Evolutionary conservation across 345 rosid species (phyloP), one percentile per base, ranked within the genome.

Genomic region (Salix koriyanagi): DNA sequence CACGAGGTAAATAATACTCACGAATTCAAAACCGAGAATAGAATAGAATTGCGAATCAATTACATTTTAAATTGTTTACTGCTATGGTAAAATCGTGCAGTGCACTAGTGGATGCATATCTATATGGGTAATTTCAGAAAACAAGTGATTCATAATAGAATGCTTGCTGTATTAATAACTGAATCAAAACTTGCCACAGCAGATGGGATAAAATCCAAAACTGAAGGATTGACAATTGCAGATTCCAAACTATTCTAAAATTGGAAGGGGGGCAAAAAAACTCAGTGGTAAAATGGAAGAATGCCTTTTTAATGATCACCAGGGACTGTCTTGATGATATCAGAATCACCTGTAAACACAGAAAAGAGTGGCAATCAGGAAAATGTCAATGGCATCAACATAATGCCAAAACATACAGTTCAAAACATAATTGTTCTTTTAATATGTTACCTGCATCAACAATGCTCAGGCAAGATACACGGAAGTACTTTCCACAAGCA

Each of bases 401-500:
- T 16, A 42, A 41, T 7, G 10, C 2, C 8, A 7, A 34, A 77
- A 23, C 16, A 34, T 41, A 19, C 10, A 15, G 46, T 9, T 42
- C 11, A 5, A 15, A 4, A 26, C 32, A 69, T 7, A 37, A 70
- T 56, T 5, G 15, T 34, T 11, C 23, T 28, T 32, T 28, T 42
- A 6, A 56, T 52, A 2, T 41, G 16, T 65, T 80, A 91, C 96
- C 94, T 61, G 90, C 86, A 70, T 91, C 92, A 3, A 88, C 76
- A 23, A 90, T 81, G 87, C 96, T 89, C 77, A 91, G 83, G 82
- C 96, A 90, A 6, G 90, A 90, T 2, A 90, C 94, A 1, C 94
- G 86, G 85, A 76, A 88, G 80, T 86, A 88, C 79, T 89, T 90
- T 54, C 96, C 96, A 7, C 96, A 91, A 72, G 94, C 90, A 44